Conservation (phyloP, 331 rosid genomes). For the Spiraea crenata region DNA sequence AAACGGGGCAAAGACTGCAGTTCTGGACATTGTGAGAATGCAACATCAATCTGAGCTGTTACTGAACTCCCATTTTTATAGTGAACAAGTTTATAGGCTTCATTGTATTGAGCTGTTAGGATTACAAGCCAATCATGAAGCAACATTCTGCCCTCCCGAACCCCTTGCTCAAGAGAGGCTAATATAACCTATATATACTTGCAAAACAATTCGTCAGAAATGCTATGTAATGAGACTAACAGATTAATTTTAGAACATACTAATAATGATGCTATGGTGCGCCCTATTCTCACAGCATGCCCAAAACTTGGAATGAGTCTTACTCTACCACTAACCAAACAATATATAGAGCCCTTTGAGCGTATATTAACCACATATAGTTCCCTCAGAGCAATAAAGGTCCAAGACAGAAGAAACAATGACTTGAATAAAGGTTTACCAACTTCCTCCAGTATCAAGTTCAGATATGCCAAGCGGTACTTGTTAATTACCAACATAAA, state of each 20-base stretch:
- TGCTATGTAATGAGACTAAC: neutral
- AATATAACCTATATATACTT: constrained; percentile 60
- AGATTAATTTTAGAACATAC: neutral
- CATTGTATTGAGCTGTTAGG: constrained; percentile 88
- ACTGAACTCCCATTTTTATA: constrained; percentile 59
- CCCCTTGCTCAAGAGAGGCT: constrained; percentile 95
- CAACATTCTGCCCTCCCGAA: constrained; percentile 90
- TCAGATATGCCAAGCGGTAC: neutral
- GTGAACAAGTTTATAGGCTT: constrained; percentile 67
- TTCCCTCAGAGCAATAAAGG: neutral
- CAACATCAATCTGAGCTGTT: constrained; percentile 72
- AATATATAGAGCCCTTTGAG: neutral
- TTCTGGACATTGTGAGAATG: constrained; percentile 91
- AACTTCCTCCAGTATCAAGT: neutral
- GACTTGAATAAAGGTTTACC: neutral
- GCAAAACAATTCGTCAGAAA: neutral
- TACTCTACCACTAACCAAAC: neutral
- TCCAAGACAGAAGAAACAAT: neutral
- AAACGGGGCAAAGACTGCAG: constrained; percentile 81
- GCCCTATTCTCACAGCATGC: neutral
- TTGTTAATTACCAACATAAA: neutral
- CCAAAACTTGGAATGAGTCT: neutral
- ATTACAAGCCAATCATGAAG: constrained; percentile 99
- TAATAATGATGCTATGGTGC: neutral
- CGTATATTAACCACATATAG: neutral